Conservation (phyloP, 768 basidiomycete genomes). For the Cyclocybe aegerita region DNA sequence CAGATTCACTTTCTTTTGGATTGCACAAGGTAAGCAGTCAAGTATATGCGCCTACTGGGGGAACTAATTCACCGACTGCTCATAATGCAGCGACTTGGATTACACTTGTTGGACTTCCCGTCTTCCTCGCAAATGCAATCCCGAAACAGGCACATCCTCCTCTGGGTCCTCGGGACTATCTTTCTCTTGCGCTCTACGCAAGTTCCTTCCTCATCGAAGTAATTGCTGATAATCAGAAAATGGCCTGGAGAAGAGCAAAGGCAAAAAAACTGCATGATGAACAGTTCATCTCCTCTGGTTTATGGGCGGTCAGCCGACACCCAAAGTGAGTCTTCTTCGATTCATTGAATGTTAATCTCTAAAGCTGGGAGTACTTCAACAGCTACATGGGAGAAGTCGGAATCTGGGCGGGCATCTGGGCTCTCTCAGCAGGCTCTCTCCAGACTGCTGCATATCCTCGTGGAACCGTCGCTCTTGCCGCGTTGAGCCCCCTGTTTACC, state of each 20-base stretch:
- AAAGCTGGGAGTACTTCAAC: neutral
- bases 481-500: slow-evolving; percentile 60
- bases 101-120: slow-evolving; percentile 64
- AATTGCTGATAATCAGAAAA: slow-evolving; percentile 65
- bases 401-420: slow-evolving; percentile 68
- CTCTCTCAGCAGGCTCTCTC: slow-evolving; percentile 50
- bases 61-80: neutral
- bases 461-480: slow-evolving; percentile 43
- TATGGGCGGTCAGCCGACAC: slow-evolving; percentile 69
- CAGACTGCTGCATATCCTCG: slow-evolving; percentile 44
- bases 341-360: neutral
- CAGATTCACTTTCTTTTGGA: slow-evolving; percentile 59
- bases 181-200: slow-evolving; percentile 51
- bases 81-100: slow-evolving; percentile 58
- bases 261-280: slow-evolving; percentile 67
- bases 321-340: slow-evolving; percentile 54
- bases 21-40: slow-evolving; percentile 50
- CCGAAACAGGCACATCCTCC: slow-evolving; percentile 49
- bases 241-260: slow-evolving; percentile 57
- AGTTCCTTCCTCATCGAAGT: slow-evolving; percentile 61
- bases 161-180: slow-evolving; percentile 54
- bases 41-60: neutral
- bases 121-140: slow-evolving; percentile 61
- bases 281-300: slow-evolving; percentile 63
- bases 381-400: slow-evolving; percentile 76